Evolutionary conservation across 164 flowering plant species (phyloP).

Genomic region (Dillenia turbinata): DNA sequence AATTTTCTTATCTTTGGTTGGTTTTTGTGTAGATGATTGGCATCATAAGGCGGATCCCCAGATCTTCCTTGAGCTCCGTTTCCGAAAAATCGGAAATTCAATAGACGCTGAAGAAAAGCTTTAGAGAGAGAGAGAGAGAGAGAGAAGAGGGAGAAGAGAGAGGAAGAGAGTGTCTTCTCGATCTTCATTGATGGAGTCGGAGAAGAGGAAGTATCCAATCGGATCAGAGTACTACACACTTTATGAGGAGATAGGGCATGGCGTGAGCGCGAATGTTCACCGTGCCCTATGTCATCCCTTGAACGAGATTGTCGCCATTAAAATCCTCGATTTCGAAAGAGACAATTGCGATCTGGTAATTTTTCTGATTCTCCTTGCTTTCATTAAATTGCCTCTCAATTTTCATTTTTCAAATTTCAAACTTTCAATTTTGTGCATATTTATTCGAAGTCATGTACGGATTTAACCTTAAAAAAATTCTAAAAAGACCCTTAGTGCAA

Average conservation of each 20-base stretch:
- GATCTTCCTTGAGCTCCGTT: conserved; percentile 2
- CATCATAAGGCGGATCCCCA: background rate
- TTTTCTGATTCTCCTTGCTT: background rate
- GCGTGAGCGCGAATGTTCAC: conserved; percentile 72
- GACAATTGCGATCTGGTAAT: conserved; percentile 66
- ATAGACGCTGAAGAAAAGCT: background rate
- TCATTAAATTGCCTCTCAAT: no score
- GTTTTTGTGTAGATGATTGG: background rate
- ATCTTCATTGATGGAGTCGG: conserved; percentile 18
- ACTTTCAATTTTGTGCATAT: no score
- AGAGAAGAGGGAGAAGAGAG: background rate
- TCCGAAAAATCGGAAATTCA: background rate
- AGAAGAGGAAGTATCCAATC: conserved; percentile 83
- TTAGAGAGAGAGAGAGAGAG: no score
- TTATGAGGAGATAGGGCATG: conserved; percentile 79
- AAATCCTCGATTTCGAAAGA: conserved; percentile 88
- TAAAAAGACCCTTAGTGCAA: no score
- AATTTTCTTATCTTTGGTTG: background rate
- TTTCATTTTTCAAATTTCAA: no score
- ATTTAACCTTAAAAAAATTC: no score
- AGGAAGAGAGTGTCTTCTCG: background rate
- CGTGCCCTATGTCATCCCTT: conserved; percentile 68
- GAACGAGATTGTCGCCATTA: conserved; percentile 77
- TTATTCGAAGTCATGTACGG: no score
- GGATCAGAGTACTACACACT: conserved; percentile 55